A percentile compares a stretch with the other conserved stretches of the same genome.
Evolutionary conservation across 306 rosid species (phyloP).

Genomic region (Pachyrhizus erosus): DNA sequence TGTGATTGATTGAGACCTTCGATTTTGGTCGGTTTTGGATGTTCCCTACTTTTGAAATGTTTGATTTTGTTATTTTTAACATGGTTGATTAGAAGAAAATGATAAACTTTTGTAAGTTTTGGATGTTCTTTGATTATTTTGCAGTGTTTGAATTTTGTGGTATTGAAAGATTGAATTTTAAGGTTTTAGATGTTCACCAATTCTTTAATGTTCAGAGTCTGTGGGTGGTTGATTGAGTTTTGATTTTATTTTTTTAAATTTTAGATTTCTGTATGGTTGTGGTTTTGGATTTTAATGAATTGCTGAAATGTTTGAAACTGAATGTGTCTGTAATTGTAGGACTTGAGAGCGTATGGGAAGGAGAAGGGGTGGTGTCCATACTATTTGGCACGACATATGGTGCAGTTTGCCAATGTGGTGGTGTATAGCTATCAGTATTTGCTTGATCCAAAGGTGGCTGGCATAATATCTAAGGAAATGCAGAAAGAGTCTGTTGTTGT

Average conservation of each 20-base stretch:
- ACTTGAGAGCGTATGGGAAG: conserved; percentile 78
- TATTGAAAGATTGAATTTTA: background rate
- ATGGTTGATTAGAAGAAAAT: background rate
- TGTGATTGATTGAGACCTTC: background rate
- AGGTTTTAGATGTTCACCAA: background rate
- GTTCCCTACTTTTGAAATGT: background rate
- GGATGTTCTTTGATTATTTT: background rate
- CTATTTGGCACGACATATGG: conserved; percentile 94
- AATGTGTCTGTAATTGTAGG: conserved; percentile 53
- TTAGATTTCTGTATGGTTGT: background rate
- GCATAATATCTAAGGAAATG: conserved; percentile 94
- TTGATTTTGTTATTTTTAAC: background rate
- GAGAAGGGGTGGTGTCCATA: conserved; percentile 95
- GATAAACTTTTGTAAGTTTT: background rate
- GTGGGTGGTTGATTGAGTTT: background rate
- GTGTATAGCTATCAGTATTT: conserved; percentile 94
- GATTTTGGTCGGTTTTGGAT: background rate
- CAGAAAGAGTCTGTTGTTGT: conserved; percentile 94
- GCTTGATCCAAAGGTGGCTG: conserved; percentile 96
- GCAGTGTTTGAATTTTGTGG: background rate
- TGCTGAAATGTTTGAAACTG: conserved; percentile 3
- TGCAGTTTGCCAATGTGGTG: conserved; percentile 89
- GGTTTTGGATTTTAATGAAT: background rate
- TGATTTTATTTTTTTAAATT: background rate
- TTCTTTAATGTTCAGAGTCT: background rate